Percentiles rank a stretch among this genome's conserved stretches.
Evolutionary conservation across 805 yeast species (phyloP).

Genomic region (Candida odintsovae): DNA sequence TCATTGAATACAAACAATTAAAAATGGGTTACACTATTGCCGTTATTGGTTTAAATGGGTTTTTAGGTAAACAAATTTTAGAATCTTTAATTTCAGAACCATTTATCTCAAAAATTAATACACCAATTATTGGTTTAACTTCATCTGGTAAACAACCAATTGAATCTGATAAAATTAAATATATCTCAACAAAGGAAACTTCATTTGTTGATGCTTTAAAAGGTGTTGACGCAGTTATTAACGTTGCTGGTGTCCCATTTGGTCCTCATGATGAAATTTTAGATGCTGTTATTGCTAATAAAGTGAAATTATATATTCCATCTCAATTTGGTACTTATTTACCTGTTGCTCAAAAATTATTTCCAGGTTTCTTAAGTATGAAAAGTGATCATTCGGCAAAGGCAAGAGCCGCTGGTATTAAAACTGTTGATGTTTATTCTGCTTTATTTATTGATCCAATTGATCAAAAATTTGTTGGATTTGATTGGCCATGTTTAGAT

Average conservation of each 20-base stretch:
- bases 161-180: conserved; percentile 18
- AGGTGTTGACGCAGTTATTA: conserved; percentile 47
- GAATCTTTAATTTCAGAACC: conserved; percentile 37
- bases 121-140: conserved; percentile 49
- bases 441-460: conserved; percentile 31
- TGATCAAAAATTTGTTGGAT: conserved; percentile 19
- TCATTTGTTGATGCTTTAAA: conserved; percentile 32
- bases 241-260: conserved; percentile 30
- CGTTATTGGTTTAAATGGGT: conserved; percentile 47
- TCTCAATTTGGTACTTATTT: conserved; percentile 54
- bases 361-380: conserved; percentile 30
- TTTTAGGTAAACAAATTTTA: conserved; percentile 42
- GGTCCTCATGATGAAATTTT: conserved; percentile 29
- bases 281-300: conserved; percentile 35
- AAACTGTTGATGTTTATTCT: conserved; percentile 39
- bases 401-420: conserved; percentile 39
- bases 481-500: conserved; percentile 29
- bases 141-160: conserved; percentile 13
- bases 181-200: conserved; percentile 8
- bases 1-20: no score
- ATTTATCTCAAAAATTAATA: conserved; percentile 35
- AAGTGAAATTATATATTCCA: conserved; percentile 50
- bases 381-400: conserved; percentile 33
- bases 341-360: conserved; percentile 19
- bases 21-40: conserved; percentile 30